Percentiles rank a stretch among this genome's conserved stretches.
Evolutionary conservation across 345 rosid genomes (phyloP).

Genomic region (Noccaea bulbosa): DNA sequence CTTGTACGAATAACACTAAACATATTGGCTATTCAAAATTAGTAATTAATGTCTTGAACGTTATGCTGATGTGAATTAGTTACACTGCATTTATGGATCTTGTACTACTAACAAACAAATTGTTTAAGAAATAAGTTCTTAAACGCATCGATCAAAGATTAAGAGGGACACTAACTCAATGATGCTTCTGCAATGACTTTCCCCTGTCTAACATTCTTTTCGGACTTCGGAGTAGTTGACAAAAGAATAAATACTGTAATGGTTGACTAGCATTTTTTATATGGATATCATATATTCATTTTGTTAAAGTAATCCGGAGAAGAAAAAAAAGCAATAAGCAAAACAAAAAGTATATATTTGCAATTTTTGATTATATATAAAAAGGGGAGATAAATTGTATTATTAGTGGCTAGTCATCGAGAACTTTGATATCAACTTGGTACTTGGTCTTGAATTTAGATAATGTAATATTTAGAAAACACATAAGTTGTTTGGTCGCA

Average conservation of each 20-base stretch:
- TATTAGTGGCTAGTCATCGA: neutral
- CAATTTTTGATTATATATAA: too few relatives aligned
- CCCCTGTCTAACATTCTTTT: conserved; percentile 1
- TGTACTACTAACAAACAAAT: neutral
- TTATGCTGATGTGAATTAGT: neutral
- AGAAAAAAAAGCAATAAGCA: neutral
- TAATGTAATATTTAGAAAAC: neutral
- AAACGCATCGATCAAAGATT: neutral
- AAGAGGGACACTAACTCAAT: neutral
- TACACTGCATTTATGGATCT: neutral
- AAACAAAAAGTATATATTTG: neutral
- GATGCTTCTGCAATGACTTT: neutral
- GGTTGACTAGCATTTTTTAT: conserved; percentile 15
- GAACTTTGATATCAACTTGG: neutral
- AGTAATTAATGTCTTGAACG: neutral
- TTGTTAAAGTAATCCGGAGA: neutral
- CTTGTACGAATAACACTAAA: neutral
- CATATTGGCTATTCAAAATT: neutral
- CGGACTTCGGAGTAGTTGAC: conserved; percentile 5
- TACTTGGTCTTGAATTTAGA: neutral
- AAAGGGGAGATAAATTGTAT: neutral
- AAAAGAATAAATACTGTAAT: conserved; percentile 10
- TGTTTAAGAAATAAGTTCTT: neutral
- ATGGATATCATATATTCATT: neutral
- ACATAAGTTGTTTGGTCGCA: conserved; percentile 1